Percentiles rank a stretch among this genome's conserved stretches.
phyloP scores from a whole-genome alignment of 1,139 yeast species.

The Lodderomyces margitis region DNA sequence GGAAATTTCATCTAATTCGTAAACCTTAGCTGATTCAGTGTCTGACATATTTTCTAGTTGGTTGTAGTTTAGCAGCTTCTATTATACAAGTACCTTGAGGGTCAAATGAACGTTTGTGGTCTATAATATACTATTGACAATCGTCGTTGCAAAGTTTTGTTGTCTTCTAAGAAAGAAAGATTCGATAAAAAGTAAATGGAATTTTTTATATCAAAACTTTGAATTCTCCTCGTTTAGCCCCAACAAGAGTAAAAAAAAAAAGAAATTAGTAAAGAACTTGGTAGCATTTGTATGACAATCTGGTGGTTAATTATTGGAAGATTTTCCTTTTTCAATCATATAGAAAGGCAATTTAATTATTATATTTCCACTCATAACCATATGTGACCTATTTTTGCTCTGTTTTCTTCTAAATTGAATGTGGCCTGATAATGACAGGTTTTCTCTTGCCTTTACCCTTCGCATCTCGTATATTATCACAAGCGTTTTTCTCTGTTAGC shows the following conservation, averaged over 20 bases:
- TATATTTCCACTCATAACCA: background rate
- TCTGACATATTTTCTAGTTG: background rate
- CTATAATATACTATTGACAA: too few relatives aligned
- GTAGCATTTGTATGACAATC: background rate
- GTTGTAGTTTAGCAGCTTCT: background rate
- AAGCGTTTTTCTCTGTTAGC: too few relatives aligned
- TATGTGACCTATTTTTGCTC: background rate
- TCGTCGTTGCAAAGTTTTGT: too few relatives aligned
- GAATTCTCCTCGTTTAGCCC: background rate
- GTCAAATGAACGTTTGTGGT: too few relatives aligned
- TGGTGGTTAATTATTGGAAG: background rate
- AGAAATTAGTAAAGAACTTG: background rate
- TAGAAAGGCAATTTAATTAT: too few relatives aligned
- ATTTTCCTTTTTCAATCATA: background rate
- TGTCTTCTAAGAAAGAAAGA: background rate
- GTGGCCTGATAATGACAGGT: background rate
- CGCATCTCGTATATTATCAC: background rate
- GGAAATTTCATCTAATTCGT: slow-evolving; percentile 59
- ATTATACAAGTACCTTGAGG: background rate
- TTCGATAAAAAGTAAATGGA: background rate
- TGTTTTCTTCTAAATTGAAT: background rate
- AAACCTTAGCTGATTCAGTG: slow-evolving; percentile 12
- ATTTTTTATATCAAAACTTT: slow-evolving; percentile 1
- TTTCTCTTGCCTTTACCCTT: too few relatives aligned
- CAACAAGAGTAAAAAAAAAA: background rate